A percentile compares a stretch with the other conserved stretches of the same genome.
Evolutionary conservation across 306 rosid species (phyloP).

Genomic region (Acacia acuminata): DNA sequence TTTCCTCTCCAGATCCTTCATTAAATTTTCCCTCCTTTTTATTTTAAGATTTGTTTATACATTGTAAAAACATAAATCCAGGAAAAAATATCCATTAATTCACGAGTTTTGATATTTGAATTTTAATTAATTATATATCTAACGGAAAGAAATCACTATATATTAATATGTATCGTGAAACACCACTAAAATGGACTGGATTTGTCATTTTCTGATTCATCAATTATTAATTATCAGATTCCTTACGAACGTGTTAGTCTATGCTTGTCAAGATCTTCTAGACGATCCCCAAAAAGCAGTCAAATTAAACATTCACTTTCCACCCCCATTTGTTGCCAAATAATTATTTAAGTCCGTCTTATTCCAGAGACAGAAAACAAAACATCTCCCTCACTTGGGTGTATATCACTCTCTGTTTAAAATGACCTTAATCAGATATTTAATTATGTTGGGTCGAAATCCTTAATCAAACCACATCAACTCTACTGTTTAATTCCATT

Average conservation of each 20-base stretch:
- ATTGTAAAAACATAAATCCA: too few relatives aligned
- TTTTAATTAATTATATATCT: too few relatives aligned
- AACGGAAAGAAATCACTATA: too few relatives aligned
- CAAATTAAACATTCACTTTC: conserved; percentile 23
- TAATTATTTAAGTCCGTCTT: background rate
- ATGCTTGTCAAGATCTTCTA: conserved; percentile 25
- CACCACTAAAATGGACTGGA: background rate
- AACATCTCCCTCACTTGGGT: background rate
- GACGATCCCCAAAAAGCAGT: conserved; percentile 26
- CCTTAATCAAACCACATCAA: background rate
- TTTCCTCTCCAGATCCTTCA: too few relatives aligned
- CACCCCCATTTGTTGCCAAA: background rate
- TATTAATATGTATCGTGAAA: too few relatives aligned
- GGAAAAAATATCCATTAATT: background rate
- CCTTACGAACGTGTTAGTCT: background rate
- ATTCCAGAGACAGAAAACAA: background rate
- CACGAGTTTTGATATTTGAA: background rate
- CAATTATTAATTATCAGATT: background rate
- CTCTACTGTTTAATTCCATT: background rate
- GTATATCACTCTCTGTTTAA: background rate
- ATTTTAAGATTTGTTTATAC: too few relatives aligned
- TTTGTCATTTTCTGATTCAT: conserved; percentile 13
- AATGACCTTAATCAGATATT: background rate
- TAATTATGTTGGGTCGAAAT: background rate
- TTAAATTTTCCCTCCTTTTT: too few relatives aligned